Evolutionary conservation across 768 basidiomycete genomes (phyloP).

Genomic region (Trametes villosa): DNA sequence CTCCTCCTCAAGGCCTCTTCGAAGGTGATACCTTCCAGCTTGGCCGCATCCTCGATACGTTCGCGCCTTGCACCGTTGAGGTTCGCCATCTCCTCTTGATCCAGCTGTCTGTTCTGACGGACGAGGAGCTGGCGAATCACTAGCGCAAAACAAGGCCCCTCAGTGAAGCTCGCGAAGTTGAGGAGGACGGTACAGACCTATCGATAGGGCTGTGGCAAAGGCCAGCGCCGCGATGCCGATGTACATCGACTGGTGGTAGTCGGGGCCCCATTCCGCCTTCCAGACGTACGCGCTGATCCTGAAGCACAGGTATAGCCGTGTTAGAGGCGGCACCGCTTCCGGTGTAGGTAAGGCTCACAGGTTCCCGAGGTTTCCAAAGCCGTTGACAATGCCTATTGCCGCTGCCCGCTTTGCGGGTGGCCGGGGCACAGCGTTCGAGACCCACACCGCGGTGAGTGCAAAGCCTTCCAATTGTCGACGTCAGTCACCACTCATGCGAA

Average conservation of each 20-base stretch:
- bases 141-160: conserved; percentile 17
- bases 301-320: background rate
- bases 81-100: conserved; percentile 48
- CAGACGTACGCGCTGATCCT: conserved; percentile 67
- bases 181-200: conserved; percentile 34
- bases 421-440: conserved; percentile 61
- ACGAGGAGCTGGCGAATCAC: conserved; percentile 53
- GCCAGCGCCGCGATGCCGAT: conserved; percentile 46
- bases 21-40: conserved; percentile 60
- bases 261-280: conserved; percentile 63
- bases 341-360: conserved; percentile 48
- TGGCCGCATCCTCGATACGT: conserved; percentile 61
- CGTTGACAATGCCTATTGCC: conserved; percentile 67
- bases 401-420: conserved; percentile 61
- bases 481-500: background rate
- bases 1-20: conserved; percentile 61
- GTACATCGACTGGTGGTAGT: conserved; percentile 65
- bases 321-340: too few species aligned
- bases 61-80: conserved; percentile 49
- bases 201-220: conserved; percentile 37
- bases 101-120: conserved; percentile 53
- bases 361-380: conserved; percentile 60
- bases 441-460: conserved; percentile 59
- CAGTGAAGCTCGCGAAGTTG: background rate
- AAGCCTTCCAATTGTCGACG: conserved; percentile 35